Evolutionary conservation across 108 stramenopile species (phyloP).

Genomic region (Nannochloropsis gaditana): DNA sequence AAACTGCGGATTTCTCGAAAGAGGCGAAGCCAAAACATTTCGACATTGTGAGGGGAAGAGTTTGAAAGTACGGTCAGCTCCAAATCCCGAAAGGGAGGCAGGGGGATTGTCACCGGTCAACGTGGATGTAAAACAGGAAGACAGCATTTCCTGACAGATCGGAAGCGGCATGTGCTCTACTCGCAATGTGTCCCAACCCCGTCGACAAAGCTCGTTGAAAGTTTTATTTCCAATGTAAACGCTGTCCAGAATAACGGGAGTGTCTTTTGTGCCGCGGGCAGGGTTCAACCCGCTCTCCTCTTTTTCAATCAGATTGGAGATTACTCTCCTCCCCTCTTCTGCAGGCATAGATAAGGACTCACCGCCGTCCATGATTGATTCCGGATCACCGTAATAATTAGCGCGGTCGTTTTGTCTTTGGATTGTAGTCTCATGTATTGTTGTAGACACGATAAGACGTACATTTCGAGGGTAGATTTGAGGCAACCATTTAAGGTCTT

Average conservation of each 20-base stretch:
- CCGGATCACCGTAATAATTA: constrained; percentile 18
- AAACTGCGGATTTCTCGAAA: constrained; percentile 35
- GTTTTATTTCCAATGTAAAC: neutral
- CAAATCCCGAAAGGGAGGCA: neutral
- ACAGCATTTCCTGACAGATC: neutral
- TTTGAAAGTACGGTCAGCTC: neutral
- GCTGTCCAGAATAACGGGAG: neutral
- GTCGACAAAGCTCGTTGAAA: neutral
- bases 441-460: constrained; percentile 59
- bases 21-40: neutral
- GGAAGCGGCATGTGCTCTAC: neutral
- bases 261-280: neutral
- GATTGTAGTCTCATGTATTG: constrained; percentile 33
- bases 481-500: constrained; percentile 62
- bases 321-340: neutral
- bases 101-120: neutral
- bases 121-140: neutral
- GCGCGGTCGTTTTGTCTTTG: constrained; percentile 21
- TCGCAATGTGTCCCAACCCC: neutral
- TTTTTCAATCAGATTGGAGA: neutral
- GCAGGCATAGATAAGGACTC: constrained; percentile 13
- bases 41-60: constrained; percentile 20
- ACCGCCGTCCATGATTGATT: constrained; percentile 20
- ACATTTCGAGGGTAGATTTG: constrained; percentile 53
- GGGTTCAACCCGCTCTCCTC: neutral